Base-by-base conservation (phyloP, 1,284 basidiomycete genomes). In the Moniliella sp. region DNA sequence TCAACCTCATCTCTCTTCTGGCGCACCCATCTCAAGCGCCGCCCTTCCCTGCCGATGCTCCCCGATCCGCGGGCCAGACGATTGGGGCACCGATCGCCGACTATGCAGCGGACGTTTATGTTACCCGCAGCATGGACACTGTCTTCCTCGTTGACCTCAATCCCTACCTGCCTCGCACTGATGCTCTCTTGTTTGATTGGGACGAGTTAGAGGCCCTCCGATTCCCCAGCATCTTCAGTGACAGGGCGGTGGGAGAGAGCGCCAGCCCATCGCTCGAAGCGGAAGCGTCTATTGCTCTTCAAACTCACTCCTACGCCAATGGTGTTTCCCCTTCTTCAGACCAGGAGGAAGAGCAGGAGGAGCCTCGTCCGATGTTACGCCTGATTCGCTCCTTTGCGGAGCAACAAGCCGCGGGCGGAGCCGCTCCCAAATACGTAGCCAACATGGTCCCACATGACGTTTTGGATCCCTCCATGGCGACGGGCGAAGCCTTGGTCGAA, bases 101-200 rank as follows among this genome's bases (percentile, higher is more conserved):
- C 26, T 47, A 88, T 55, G 65, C 72, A 1, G 76, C 91, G 48
- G 86, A 94, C 57, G 64, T 91, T 28, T 72, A 91, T 37, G 67
- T 93, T 25, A 83, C 78, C 1, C 73, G 82, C 11, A 73, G 79
- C 52, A 67, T 81, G 27, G 63, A 67, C 1, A 67, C 71, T 5
- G 77, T 73, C 4, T 76, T 82, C 58, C 66, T 88, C 42, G 60
- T 94, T 43, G 88, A 94, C 61, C 78, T 94, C 61, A 83, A 83
- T 45, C 81, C 83, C 0, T 93, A 77, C 54, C 70, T 77, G 8
- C 69, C 72, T 0, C 73, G 73, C 19, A 93, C 86, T 12, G 86
- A 94, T 57, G 61, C 82, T 0, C 68, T 91, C 1, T 65, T 93
- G 5, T 93, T 86, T 64, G 69, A 69, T 0, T 93, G 80, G 57